Conservation (phyloP, 2,329 filamentous ascomycete species). For the Aureobasidium pullulans region DNA sequence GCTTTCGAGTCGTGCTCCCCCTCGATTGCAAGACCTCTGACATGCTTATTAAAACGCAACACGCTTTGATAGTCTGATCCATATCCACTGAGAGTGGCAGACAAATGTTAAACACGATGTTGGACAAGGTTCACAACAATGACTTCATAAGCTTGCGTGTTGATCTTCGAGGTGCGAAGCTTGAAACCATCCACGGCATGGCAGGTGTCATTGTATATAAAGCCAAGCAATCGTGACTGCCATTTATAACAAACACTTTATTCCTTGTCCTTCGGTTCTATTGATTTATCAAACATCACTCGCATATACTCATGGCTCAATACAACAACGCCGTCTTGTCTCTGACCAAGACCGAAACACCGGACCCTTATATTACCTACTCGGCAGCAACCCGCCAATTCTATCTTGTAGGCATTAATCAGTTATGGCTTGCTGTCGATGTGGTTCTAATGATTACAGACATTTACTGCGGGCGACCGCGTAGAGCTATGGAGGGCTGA, state of each 20-base stretch:
- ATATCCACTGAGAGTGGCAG: no score
- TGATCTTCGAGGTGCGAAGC: not conserved
- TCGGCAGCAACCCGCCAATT: slow-evolving; percentile 32
- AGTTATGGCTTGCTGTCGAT: not conserved
- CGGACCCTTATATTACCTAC: slow-evolving; percentile 39
- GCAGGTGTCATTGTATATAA: not conserved
- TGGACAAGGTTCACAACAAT: slow-evolving; percentile 10
- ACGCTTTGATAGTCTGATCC: no score
- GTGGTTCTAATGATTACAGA: slow-evolving; percentile 19
- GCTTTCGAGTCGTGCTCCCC: no score
- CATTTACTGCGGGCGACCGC: slow-evolving; percentile 38
- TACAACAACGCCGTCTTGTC: slow-evolving; percentile 33
- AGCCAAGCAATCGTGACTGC: not conserved
- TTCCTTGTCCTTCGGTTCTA: not conserved
- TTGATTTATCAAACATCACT: not conserved
- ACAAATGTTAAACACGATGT: not conserved
- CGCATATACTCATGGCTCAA: not conserved
- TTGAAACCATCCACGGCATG: not conserved
- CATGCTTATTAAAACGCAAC: no score
- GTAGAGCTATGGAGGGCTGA: slow-evolving; percentile 39
- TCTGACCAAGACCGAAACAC: slow-evolving; percentile 33
- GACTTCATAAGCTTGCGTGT: slow-evolving; percentile 12
- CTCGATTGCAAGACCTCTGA: no score
- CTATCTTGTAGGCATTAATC: slow-evolving; percentile 30
- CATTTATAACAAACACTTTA: not conserved